Evolutionary conservation across 176 grass and related monocot species (phyloP), one percentile per base, ranked within the genome.

Genomic region (Carex scoparia): DNA sequence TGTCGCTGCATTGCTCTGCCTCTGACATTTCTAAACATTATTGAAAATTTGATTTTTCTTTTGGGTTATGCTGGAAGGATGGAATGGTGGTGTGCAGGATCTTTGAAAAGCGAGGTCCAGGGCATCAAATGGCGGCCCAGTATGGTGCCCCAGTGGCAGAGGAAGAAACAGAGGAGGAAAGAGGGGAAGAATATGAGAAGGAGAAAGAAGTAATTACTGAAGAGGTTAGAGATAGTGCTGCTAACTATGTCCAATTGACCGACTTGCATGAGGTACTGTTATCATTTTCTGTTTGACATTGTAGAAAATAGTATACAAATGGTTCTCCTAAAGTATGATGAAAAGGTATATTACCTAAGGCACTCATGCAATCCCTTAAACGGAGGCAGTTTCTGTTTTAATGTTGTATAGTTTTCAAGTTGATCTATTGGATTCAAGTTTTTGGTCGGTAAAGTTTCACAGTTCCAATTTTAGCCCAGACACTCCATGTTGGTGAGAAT

Each of bases 51-150:
- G 19, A 59, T 19, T 61, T 59, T 80, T 80, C 57, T 35, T 40
- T 80, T 80, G 46, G 53, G 27, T 30, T 15, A 69, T 69, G 32
- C 61, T 4, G 77, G 53, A 80, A 80, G 77, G 77, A 80, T 13
- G 77, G 77, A 61, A 35, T 80, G 51, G 77, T 80, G 55, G 54
- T 80, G 54, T 80, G 77, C 16, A 80, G 77, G 77, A 80, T 80
- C 57, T 80, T 80, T 42, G 77, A 80, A 59, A 80, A 80, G 33
- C 28, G 33, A 7, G 77, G 51, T 4, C 54, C 77, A 4, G 77
- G 77, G 7, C 77, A 80, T 80, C 77, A 80, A 40, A 61, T 80
- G 30, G 77, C 31, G 3, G 77, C 28, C 28, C 77, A 80, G 57
- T 80, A 80, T 59, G 77, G 77, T 35, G 77, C 77, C 15, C 55